Base-by-base conservation (phyloP, 2,329 filamentous ascomycete species). In the Lizonia empirigonia region DNA sequence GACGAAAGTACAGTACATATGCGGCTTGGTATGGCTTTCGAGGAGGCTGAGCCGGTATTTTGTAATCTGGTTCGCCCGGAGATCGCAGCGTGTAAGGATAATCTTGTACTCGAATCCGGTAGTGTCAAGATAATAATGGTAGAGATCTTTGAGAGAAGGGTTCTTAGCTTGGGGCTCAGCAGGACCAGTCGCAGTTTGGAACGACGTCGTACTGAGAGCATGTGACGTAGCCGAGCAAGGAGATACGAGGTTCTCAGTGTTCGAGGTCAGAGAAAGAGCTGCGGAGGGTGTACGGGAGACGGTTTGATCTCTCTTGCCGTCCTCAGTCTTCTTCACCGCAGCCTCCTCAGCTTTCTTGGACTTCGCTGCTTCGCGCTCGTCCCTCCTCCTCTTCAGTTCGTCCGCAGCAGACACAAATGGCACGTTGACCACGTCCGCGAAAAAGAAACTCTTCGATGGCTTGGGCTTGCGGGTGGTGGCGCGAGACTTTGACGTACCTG, bases 81-180 rank as follows among this genome's bases (percentile, higher is more conserved):
- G 78, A 70, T 72, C 82, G 65, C 65, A 67, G 23, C 87, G 82
- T 2, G 79, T 79, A 12, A 94, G 73, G 0, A 78, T 77, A 50
- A 89, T 74, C 45, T 85, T 78, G 72, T 90, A 91, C 4, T 76
- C 70, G 67, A 90, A 89, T 38, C 80, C 81, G 0, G 80, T 80
- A 3, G 63, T 47, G 66, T 94, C 89, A 15, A 71, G 74, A 70
- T 88, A 91, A 53, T 89, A 70, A 53, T 84, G 85, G 63, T 85
- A 84, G n/a, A 62, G 49, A 50, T 71, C 70, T 72, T 64, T 64
- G 37, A 70, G 83, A 75, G 26, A 78, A 27, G 45, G 34, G 7
- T 40, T 54, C 38, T 61, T 67, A 62, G 59, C 56, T 36, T 47
- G 41, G 22, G 19, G 8, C 38, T 29, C 41, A 7, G 42, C 12